These are phyloP conservation scores for Pleoardoris graminearum DNA, from an alignment of 2,329 filamentous ascomycete species.

Conservation along the genomic window DNA sequence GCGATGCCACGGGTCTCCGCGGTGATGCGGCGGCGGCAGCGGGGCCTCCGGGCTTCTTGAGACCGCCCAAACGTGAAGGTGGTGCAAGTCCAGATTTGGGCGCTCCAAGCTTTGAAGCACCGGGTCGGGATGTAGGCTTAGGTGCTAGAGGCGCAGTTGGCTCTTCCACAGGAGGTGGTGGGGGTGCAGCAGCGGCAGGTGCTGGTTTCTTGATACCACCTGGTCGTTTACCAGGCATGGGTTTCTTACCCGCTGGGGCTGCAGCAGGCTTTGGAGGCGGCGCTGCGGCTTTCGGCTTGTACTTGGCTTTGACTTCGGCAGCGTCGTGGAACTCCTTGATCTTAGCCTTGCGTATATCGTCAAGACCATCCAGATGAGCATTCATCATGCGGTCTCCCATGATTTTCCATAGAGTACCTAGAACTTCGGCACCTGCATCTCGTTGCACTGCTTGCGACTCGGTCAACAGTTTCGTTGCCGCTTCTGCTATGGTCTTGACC, in stretches of 20 bases:
- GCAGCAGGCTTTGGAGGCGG: conserved; percentile 62
- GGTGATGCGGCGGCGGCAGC: conserved; percentile 34
- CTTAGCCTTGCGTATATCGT: conserved; percentile 94
- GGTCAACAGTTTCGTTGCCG: conserved; percentile 83
- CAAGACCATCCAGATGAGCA: conserved; percentile 83
- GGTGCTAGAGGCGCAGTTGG: conserved; percentile 61
- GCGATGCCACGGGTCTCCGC: conserved; percentile 50
- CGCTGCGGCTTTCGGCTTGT: conserved; percentile 79
- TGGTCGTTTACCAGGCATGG: conserved; percentile 55
- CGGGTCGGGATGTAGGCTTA: conserved; percentile 60
- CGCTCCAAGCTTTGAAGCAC: conserved; percentile 44
- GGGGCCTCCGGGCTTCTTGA: conserved; percentile 48
- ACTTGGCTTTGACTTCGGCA: conserved; percentile 84
- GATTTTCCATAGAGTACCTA: conserved; percentile 98
- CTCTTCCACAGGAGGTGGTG: conserved; percentile 46
- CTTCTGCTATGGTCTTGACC: conserved; percentile 82
- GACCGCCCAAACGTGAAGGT: conserved; percentile 44
- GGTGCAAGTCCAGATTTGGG: conserved; percentile 46
- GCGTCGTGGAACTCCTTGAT: conserved; percentile 89
- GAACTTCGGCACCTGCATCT: conserved; percentile 85
- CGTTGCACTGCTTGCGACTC: conserved; percentile 86
- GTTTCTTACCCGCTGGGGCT: conserved; percentile 49
- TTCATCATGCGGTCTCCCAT: conserved; percentile 96
- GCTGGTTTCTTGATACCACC: conserved; percentile 58
- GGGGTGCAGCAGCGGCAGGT: conserved; percentile 42